Evolutionary conservation across 2,329 filamentous ascomycete species (phyloP), one percentile per base, ranked within the genome.

Genomic region (Dothideomycetes sp.): DNA sequence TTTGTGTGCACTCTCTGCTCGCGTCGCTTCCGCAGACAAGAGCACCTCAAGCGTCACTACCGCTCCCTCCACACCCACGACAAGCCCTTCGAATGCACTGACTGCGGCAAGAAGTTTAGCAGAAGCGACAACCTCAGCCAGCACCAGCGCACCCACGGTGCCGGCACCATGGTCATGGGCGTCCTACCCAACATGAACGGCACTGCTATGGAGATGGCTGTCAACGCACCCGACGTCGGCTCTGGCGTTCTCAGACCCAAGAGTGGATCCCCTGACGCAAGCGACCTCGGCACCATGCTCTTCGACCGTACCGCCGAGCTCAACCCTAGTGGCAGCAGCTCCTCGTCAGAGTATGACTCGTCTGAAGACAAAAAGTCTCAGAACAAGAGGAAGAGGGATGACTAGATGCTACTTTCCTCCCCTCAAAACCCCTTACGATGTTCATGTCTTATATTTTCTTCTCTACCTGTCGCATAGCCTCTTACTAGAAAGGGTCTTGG

Each of bases 101-200:
- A 98, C 68, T 98, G 91, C 57, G 89, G 91, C 53, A 98, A 98
- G 81, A 95, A 94, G 72, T 98, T 96, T 69, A 96, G 89, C 15
- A 82, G 91, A 54, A 94, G 85, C 52, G 91, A 98, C 67, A 98
- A 98, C 70, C 76, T 98, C 12, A 84, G 87, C 17, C 91, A 98
- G 66, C 91, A 98, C 60, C 81, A 91, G 48, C 79, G 91, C 47
- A 98, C 91, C 4, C 91, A 98, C 57, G 87, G 87, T 41, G 82
- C 80, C 43, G 86, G 87, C 46, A 84, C 87, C 45, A 84, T 95
- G 49, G 80, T 93, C 55, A 89, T 96, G 81, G 84, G 85, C 54
- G 74, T 95, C 36, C 72, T 93, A 36, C 44, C 54, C 49, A 55
- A 49, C 42, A 52, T 55, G 50, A 52, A 52, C 35, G 34, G 54